phyloP scores from a whole-genome alignment of 2,329 filamentous ascomycete species.

The Aspergillus neoniger region DNA sequence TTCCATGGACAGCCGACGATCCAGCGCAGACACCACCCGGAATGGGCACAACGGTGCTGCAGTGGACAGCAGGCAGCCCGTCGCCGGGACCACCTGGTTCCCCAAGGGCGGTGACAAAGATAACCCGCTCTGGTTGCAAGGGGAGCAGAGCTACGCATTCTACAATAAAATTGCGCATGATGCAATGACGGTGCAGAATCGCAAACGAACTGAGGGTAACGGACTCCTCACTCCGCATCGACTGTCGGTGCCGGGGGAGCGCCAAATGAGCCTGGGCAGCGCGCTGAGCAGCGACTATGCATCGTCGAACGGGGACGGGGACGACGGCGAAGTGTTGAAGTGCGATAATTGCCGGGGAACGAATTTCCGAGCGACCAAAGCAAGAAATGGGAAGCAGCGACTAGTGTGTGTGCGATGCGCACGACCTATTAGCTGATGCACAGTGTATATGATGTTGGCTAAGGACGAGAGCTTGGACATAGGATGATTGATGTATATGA shows the following conservation, averaged over 20 bases:
- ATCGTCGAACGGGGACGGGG: slow-evolving; percentile 43
- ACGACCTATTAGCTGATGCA: slow-evolving; percentile 23
- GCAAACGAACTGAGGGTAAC: slow-evolving; percentile 18
- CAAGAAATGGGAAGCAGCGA: slow-evolving; percentile 54
- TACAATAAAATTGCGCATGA: slow-evolving; percentile 53
- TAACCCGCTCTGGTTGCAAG: slow-evolving; percentile 53
- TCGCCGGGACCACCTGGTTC: slow-evolving; percentile 26
- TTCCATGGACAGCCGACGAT: slow-evolving; percentile 24
- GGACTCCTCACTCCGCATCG: slow-evolving; percentile 25
- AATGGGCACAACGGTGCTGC: slow-evolving; percentile 10
- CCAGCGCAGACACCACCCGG: slow-evolving; percentile 18
- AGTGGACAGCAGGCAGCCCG: slow-evolving; percentile 8
- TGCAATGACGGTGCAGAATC: slow-evolving; percentile 35
- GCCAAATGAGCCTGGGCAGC: slow-evolving; percentile 53
- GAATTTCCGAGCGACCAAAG: slow-evolving; percentile 64
- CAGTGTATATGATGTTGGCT: background rate
- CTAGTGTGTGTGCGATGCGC: slow-evolving; percentile 63
- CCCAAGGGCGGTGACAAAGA: slow-evolving; percentile 28
- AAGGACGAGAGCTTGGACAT: background rate
- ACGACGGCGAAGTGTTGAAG: slow-evolving; percentile 52
- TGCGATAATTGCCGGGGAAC: slow-evolving; percentile 62
- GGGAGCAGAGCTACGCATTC: slow-evolving; percentile 55
- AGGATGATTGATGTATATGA: background rate
- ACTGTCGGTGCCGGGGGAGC: slow-evolving; percentile 25
- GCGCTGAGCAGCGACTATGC: slow-evolving; percentile 60